phyloP scores from a whole-genome alignment of 2,329 filamentous ascomycete genomes.

The Reticulascus tulasneorum region DNA sequence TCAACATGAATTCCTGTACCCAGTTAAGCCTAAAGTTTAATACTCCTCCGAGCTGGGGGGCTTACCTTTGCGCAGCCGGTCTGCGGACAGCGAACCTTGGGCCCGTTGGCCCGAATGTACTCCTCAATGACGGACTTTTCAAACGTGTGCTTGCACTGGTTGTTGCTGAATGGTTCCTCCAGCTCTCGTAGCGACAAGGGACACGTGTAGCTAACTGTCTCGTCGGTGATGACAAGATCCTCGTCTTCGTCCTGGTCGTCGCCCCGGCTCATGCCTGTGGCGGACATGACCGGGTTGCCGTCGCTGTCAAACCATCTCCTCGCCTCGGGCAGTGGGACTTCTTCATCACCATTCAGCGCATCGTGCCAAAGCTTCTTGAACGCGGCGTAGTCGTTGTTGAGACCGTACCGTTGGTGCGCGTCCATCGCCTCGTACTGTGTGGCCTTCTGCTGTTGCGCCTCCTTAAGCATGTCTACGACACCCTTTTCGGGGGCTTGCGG shows the following conservation, averaged over 20 bases:
- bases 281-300: constrained; percentile 33
- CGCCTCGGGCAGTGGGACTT: constrained; percentile 48
- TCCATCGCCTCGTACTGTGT: constrained; percentile 38
- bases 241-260: constrained; percentile 50
- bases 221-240: constrained; percentile 63
- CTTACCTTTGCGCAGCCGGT: constrained; percentile 58
- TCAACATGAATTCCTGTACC: constrained; percentile 41
- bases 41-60: too few species aligned
- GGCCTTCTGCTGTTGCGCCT: constrained; percentile 31
- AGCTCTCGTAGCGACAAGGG: constrained; percentile 64
- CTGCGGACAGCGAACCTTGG: constrained; percentile 56
- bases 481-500: constrained; percentile 16
- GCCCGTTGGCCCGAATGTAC: constrained; percentile 38
- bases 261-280: constrained; percentile 3
- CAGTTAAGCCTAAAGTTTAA: too few species aligned
- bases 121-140: constrained; percentile 61
- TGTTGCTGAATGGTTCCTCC: constrained; percentile 62
- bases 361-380: constrained; percentile 58
- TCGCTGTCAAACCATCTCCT: constrained; percentile 49
- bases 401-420: constrained; percentile 45
- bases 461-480: constrained; percentile 28
- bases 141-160: constrained; percentile 68
- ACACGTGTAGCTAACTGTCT: constrained; percentile 63
- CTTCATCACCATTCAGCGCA: constrained; percentile 43
- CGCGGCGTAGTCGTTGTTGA: constrained; percentile 55